These are phyloP conservation scores for Colletotrichum melonis DNA, from an alignment of 2,329 filamentous ascomycete genomes.

Conservation along the genomic window DNA sequence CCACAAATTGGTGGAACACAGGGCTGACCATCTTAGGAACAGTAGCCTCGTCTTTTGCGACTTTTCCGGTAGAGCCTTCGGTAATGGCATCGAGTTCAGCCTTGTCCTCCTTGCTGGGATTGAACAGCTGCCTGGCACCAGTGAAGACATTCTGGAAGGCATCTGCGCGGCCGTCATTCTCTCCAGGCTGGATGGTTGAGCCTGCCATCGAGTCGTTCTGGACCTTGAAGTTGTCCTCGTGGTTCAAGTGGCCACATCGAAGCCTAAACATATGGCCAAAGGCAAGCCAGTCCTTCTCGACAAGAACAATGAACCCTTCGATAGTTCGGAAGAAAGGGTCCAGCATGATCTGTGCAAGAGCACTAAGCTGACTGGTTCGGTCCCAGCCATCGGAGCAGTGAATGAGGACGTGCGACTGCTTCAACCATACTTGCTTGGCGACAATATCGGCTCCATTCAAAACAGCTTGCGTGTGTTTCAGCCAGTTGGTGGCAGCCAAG, in stretches of 20 bases:
- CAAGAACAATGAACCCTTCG: slow-evolving; percentile 91
- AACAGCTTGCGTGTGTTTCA: slow-evolving; percentile 87
- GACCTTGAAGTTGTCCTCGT: slow-evolving; percentile 93
- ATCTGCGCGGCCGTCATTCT: slow-evolving; percentile 73
- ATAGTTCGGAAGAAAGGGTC: slow-evolving; percentile 96
- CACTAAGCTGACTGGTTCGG: slow-evolving; percentile 93
- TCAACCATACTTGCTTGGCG: slow-evolving; percentile 87
- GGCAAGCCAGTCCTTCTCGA: slow-evolving; percentile 98
- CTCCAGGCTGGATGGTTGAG: slow-evolving; percentile 69
- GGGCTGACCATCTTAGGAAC: slow-evolving; percentile 92
- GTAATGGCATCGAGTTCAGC: slow-evolving; percentile 68
- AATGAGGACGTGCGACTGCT: slow-evolving; percentile 94
- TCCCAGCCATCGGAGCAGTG: slow-evolving; percentile 99
- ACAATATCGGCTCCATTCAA: slow-evolving; percentile 88
- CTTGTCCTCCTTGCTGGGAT: slow-evolving; percentile 72
- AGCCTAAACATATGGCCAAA: slow-evolving; percentile 98
- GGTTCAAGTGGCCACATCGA: slow-evolving; percentile 86
- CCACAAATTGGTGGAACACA: slow-evolving; percentile 97
- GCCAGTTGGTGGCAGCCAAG: slow-evolving; percentile 87
- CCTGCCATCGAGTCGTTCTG: slow-evolving; percentile 84
- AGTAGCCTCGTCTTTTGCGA: slow-evolving; percentile 73
- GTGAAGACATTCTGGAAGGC: slow-evolving; percentile 87
- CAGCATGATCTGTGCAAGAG: slow-evolving; percentile 90
- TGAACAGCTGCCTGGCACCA: slow-evolving; percentile 91
- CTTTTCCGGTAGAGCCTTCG: slow-evolving; percentile 51